phyloP scores from a whole-genome alignment of 805 yeast genomes.

The Saccharomycodes ludwigii region DNA sequence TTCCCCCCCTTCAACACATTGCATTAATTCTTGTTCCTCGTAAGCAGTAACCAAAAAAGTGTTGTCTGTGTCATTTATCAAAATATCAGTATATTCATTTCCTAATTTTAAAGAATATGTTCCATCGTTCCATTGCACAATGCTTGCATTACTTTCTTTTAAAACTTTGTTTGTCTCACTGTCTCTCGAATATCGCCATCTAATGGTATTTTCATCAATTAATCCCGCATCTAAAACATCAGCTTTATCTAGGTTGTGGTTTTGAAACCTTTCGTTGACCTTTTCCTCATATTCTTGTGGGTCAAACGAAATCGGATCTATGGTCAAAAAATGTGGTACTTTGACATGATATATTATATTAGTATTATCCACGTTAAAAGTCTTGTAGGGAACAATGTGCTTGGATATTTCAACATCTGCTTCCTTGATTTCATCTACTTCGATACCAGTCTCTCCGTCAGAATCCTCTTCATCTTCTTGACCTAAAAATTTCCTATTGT shows the following conservation, averaged over 20 bases:
- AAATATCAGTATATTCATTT: conserved; percentile 72
- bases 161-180: conserved; percentile 53
- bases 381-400: conserved; percentile 34
- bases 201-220: conserved; percentile 69
- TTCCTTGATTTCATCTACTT: conserved; percentile 25
- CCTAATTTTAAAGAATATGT: conserved; percentile 77
- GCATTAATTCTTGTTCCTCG: conserved; percentile 56
- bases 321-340: conserved; percentile 70
- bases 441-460: conserved; percentile 19
- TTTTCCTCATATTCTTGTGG: conserved; percentile 51
- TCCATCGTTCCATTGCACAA: conserved; percentile 93
- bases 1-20: conserved; percentile 46
- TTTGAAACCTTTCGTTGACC: conserved; percentile 27
- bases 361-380: conserved; percentile 28
- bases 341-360: conserved; percentile 34
- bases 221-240: conserved; percentile 50
- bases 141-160: conserved; percentile 81
- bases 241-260: conserved; percentile 27
- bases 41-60: conserved; percentile 61
- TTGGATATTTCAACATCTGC: conserved; percentile 27
- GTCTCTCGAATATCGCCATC: conserved; percentile 86
- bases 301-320: conserved; percentile 83
- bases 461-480: conserved; percentile 18
- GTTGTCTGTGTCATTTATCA: conserved; percentile 51
- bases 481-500: conserved; percentile 23